Conservation (phyloP, 2,329 filamentous ascomycete species). For the Daldinia sp. region DNA sequence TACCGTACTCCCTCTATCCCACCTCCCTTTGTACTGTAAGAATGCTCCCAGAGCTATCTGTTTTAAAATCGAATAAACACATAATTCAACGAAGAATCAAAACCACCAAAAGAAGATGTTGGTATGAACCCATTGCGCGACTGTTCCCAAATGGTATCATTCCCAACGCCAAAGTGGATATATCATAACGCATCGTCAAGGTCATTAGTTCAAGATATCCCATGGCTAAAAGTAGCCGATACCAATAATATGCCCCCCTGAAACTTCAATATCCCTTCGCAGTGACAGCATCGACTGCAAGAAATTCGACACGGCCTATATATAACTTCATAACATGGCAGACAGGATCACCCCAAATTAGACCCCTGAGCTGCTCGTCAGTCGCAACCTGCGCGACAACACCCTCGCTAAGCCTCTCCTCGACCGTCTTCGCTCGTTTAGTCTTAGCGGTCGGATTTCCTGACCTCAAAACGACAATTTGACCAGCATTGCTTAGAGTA, state of each 20-base stretch:
- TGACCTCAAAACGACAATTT: constrained; percentile 74
- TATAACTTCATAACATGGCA: constrained; percentile 87
- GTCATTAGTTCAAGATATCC: constrained; percentile 7
- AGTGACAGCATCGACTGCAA: constrained; percentile 78
- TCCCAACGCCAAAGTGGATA: constrained; percentile 26
- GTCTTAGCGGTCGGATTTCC: constrained; percentile 55
- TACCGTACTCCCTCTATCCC: background rate
- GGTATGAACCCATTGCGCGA: background rate
- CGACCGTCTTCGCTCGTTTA: constrained; percentile 61
- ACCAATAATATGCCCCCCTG: background rate
- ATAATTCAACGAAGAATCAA: background rate
- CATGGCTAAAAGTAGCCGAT: background rate
- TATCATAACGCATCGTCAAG: constrained; percentile 24
- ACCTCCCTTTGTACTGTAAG: background rate
- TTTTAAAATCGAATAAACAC: background rate
- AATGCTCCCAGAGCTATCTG: constrained; percentile 6
- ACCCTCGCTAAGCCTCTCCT: constrained; percentile 66
- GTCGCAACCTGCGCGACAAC: constrained; percentile 76
- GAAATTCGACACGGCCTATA: constrained; percentile 74
- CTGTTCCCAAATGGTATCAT: constrained; percentile 36
- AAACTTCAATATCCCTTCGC: constrained; percentile 49
- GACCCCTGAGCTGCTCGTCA: constrained; percentile 74
- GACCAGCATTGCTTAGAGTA: constrained; percentile 76
- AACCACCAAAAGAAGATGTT: background rate
- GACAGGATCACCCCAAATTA: constrained; percentile 85